Conservation (phyloP, 192 early-diverging fungal genomes). For the Mortierella hygrophila region DNA sequence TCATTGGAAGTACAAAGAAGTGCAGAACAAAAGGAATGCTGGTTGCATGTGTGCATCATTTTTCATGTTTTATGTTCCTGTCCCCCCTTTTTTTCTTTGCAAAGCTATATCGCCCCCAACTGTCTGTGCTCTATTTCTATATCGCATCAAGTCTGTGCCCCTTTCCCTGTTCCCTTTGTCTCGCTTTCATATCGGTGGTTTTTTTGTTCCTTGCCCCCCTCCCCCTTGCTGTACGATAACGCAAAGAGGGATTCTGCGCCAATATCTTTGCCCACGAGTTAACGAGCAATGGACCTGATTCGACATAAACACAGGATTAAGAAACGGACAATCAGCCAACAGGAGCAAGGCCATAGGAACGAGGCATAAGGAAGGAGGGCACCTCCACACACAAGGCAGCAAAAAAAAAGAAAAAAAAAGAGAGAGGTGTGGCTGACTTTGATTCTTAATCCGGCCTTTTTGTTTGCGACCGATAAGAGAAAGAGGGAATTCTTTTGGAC, state of each 20-base stretch:
- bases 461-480: background rate
- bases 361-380: background rate
- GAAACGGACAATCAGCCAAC: background rate
- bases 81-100: background rate
- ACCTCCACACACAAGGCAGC: no score
- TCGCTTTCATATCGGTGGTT: no score
- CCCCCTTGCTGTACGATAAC: background rate
- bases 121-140: background rate
- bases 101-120: background rate
- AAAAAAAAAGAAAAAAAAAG: background rate
- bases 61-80: background rate
- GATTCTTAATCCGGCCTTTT: constrained; percentile 14
- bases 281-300: background rate
- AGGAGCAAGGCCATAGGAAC: background rate
- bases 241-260: background rate
- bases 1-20: background rate
- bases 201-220: background rate
- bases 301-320: constrained; percentile 7
- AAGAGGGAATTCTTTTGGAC: background rate
- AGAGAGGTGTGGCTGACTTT: constrained; percentile 34
- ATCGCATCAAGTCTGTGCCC: background rate
- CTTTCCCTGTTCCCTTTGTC: no score
- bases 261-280: background rate
- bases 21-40: background rate
- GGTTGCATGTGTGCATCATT: background rate